Base-by-base conservation (phyloP, 2,329 filamentous ascomycete species). In the Aspergillus pseudoviridinutans region DNA sequence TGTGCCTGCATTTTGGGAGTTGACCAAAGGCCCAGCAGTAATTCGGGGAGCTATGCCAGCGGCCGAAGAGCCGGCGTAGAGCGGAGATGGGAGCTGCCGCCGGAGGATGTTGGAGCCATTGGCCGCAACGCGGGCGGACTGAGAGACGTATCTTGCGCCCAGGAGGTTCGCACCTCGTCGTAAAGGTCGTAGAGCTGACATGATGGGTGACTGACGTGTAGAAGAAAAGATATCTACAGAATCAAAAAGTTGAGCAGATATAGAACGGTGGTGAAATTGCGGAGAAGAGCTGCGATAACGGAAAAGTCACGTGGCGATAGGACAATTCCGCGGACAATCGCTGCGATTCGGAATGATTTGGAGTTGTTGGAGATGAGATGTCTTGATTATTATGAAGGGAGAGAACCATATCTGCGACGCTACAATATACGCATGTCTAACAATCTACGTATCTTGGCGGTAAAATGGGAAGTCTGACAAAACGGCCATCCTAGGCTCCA, bases 261-360 rank as follows among this genome's bases (percentile, higher is more conserved):
- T 60, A 54, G 53, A 56, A 53, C 42, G n/a, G 50, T 32, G 53
- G 29, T 55, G 57, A 64, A 47, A 53, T 59, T 59, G 56, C 61
- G 63, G 61, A 49, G 64, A 65, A 66, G 58, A 50, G 20, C 50
- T 50, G 41, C 49, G 50, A 67, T 67, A 61, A 51, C 72, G 71
- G 72, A 44, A 74, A 74, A 74, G 63, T 74, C 71, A 74, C 70
- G 68, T 74, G 71, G 24, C 27, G 71, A 74, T 74, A 74, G 67
- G 69, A 32, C 17, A 64, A 58, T 62, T 57, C 55, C 61, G 55
- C 58, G 53, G 64, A 58, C 22, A 62, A 65, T 60, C 59, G 22
- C 24, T 54, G 60, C 55, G 47, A 59, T 58, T 54, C 6, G 56
- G 55, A 55, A 53, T 42, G 22, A 54, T 53, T 25, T 54, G 27